These are phyloP conservation scores for Nothophytophthora sp. DNA, from an alignment of 352 stramenopile genomes.

Conservation along the genomic window DNA sequence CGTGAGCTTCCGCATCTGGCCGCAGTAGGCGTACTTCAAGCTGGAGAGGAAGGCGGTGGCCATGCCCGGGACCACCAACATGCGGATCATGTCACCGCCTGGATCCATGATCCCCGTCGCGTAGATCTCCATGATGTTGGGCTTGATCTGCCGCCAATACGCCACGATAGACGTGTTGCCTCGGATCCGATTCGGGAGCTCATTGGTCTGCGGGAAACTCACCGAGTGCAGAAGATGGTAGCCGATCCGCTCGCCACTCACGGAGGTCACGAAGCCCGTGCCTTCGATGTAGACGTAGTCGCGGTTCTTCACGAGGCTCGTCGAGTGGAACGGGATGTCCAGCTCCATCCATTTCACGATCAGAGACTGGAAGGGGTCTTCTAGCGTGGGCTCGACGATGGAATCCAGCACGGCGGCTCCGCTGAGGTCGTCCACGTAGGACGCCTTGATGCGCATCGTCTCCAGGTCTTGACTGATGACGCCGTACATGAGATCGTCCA, in stretches of 20 bases:
- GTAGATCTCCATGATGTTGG: constrained; percentile 31
- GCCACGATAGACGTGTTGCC: constrained; percentile 34
- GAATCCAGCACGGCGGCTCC: constrained; percentile 22
- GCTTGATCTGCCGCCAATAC: constrained; percentile 22
- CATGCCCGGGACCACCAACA: constrained; percentile 19
- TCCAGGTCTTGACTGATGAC: constrained; percentile 22
- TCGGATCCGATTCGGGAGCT: constrained; percentile 28
- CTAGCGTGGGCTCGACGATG: constrained; percentile 17
- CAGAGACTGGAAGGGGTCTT: constrained; percentile 24
- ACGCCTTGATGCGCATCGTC: constrained; percentile 23
- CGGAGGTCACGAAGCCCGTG: constrained; percentile 19
- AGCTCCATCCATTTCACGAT: constrained; percentile 33
- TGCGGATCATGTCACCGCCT: constrained; percentile 15
- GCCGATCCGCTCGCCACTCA: constrained; percentile 29
- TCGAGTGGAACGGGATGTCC: constrained; percentile 14
- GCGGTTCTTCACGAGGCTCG: constrained; percentile 19
- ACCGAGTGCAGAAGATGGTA: constrained; percentile 46
- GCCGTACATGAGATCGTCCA: constrained; percentile 26
- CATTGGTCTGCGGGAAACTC: constrained; percentile 21
- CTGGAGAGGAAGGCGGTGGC: constrained; percentile 21
- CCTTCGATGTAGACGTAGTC: constrained; percentile 35
- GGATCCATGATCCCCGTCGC: constrained; percentile 28
- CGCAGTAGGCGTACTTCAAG: constrained; percentile 18
- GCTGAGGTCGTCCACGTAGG: constrained; percentile 21
- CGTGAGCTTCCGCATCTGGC: constrained; percentile 24